Percentiles rank a stretch among this genome's conserved stretches.
phyloP scores from a whole-genome alignment of 257 asterid species.

The Agastache rugosa region DNA sequence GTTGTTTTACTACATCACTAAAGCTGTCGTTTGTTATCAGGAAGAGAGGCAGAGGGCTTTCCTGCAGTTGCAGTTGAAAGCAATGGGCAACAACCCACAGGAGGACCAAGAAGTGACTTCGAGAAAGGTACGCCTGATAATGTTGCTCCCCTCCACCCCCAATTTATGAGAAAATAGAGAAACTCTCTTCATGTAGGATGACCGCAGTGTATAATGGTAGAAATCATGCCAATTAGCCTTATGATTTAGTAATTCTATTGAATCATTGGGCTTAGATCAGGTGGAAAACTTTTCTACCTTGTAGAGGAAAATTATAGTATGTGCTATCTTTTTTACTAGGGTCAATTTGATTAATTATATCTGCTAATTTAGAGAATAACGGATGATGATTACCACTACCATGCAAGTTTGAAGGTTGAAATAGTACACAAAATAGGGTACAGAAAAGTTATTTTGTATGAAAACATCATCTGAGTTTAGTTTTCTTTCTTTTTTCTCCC shows the following conservation, averaged over 20 bases:
- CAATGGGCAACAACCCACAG: slow-evolving; percentile 78
- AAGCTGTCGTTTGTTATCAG: slow-evolving; percentile 48
- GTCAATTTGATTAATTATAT: not conserved
- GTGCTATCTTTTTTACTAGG: slow-evolving; percentile 4
- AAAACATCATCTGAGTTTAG: slow-evolving; percentile 9
- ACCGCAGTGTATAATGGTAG: slow-evolving; percentile 9
- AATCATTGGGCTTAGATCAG: not conserved
- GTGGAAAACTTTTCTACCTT: slow-evolving; percentile 22
- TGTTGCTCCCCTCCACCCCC: slow-evolving; percentile 9
- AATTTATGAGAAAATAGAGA: slow-evolving; percentile 1
- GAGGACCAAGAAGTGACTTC: slow-evolving; percentile 98
- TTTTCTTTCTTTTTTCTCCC: slow-evolving; percentile 21
- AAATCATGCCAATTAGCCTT: not conserved
- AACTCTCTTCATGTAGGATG: not conserved
- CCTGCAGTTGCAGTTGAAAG: slow-evolving; percentile 96
- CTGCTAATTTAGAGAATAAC: not conserved
- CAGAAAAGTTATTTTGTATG: slow-evolving; percentile 2
- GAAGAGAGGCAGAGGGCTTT: slow-evolving; percentile 92
- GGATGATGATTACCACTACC: slow-evolving; percentile 22
- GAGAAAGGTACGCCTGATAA: slow-evolving; percentile 65
- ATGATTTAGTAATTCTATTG: slow-evolving; percentile 10
- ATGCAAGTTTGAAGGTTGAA: slow-evolving; percentile 5
- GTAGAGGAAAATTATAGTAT: not conserved
- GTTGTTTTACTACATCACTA: slow-evolving; percentile 32
- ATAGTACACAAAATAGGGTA: slow-evolving; percentile 2